Conservation (phyloP, 2,329 filamentous ascomycete genomes). For the Botryosphaeria dothidea region DNA sequence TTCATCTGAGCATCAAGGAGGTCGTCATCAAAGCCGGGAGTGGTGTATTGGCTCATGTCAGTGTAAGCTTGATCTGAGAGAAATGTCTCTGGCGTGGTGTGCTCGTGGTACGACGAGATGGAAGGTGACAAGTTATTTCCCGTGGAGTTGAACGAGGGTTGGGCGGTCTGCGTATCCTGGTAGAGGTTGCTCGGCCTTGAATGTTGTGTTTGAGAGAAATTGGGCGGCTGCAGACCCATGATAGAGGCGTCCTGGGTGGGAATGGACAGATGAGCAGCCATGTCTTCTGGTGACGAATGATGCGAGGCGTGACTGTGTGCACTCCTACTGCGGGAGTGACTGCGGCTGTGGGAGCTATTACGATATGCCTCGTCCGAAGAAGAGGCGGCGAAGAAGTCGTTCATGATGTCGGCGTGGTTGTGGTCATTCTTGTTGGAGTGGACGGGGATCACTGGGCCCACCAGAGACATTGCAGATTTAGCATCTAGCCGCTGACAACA, state of each 20-base stretch:
- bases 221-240: slow-evolving; percentile 4
- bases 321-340: slow-evolving; percentile 1
- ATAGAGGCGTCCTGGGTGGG: neutral
- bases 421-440: slow-evolving; percentile 39
- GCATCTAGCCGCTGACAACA: slow-evolving; percentile 9
- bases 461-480: slow-evolving; percentile 9
- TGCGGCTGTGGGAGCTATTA: neutral
- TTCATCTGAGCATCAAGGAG: neutral
- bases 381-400: slow-evolving; percentile 13
- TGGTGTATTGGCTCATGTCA: slow-evolving; percentile 34
- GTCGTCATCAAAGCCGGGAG: slow-evolving; percentile 28
- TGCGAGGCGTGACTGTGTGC: neutral
- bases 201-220: neutral
- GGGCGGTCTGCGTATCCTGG: slow-evolving; percentile 3
- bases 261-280: neutral
- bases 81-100: slow-evolving; percentile 39
- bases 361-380: neutral
- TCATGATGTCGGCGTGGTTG: slow-evolving; percentile 40
- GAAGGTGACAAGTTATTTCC: slow-evolving; percentile 38
- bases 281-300: slow-evolving; percentile 3
- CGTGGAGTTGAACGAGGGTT: slow-evolving; percentile 23
- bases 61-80: slow-evolving; percentile 35
- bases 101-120: slow-evolving; percentile 34
- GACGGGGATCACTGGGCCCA: slow-evolving; percentile 5
- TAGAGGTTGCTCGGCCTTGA: neutral